Conservation (phyloP, 2,329 filamentous ascomycete species). For the Pseudogymnoascus sp. region DNA sequence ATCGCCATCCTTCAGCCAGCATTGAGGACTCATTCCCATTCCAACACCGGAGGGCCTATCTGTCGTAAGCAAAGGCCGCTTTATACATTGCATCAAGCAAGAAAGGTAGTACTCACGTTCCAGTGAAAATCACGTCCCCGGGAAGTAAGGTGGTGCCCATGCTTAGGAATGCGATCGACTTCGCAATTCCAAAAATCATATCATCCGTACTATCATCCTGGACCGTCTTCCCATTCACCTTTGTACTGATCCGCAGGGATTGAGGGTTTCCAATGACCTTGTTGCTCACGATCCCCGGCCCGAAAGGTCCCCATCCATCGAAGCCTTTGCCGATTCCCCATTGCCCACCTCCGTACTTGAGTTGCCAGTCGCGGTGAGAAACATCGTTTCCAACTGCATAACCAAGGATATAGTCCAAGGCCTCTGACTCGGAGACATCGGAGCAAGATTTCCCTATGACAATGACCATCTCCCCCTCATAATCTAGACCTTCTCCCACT, state of each 20-base stretch:
- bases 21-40: conserved; percentile 55
- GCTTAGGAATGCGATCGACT: conserved; percentile 51
- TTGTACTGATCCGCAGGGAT: conserved; percentile 45
- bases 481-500: conserved; percentile 58
- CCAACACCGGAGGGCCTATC: conserved; percentile 58
- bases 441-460: conserved; percentile 60
- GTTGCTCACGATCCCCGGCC: conserved; percentile 58
- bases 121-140: conserved; percentile 58
- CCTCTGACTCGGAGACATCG: conserved; percentile 55
- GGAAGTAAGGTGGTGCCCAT: conserved; percentile 54
- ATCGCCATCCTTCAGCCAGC: conserved; percentile 65
- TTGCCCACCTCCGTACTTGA: conserved; percentile 58
- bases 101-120: conserved; percentile 39
- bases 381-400: conserved; percentile 72
- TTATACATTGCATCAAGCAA: neutral
- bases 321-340: conserved; percentile 68
- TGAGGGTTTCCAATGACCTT: conserved; percentile 49
- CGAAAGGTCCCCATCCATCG: conserved; percentile 66
- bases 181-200: conserved; percentile 54
- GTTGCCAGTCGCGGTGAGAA: conserved; percentile 70
- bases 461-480: conserved; percentile 70
- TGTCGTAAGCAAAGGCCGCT: neutral
- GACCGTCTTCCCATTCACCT: conserved; percentile 48
- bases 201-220: conserved; percentile 50
- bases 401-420: conserved; percentile 64